These are phyloP conservation scores for Sporothrix curviconia DNA, from an alignment of 2,329 filamentous ascomycete species.

Conservation along the genomic window DNA sequence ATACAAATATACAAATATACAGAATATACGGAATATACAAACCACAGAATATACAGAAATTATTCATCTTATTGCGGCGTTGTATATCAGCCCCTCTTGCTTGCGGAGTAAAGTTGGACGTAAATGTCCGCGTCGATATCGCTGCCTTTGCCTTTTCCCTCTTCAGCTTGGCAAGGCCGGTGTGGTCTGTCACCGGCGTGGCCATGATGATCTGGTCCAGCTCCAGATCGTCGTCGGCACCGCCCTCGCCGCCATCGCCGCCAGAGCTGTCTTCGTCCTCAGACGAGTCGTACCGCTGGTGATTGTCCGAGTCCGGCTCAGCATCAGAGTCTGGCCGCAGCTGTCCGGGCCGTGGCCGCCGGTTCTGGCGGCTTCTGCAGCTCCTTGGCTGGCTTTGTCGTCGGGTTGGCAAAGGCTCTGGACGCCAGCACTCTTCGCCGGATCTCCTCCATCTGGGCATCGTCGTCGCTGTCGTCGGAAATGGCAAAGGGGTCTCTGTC, in stretches of 20 bases:
- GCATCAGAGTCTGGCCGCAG: constrained; percentile 57
- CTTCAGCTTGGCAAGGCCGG: constrained; percentile 56
- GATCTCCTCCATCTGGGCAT: constrained; percentile 77
- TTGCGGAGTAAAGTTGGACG: constrained; percentile 44
- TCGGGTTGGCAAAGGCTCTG: constrained; percentile 70
- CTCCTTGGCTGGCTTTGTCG: constrained; percentile 25
- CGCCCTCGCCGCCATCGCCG: constrained; percentile 31
- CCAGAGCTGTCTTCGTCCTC: not conserved
- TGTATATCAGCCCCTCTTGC: constrained; percentile 36
- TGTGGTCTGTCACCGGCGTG: constrained; percentile 79
- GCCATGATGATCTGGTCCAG: constrained; percentile 94
- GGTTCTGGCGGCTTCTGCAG: constrained; percentile 54
- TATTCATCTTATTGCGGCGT: too few species aligned
- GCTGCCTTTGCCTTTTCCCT: constrained; percentile 46
- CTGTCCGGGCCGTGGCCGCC: constrained; percentile 53
- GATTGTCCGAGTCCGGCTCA: constrained; percentile 65
- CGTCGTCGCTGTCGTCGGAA: constrained; percentile 71
- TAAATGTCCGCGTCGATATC: constrained; percentile 45
- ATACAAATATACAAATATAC: too few species aligned
- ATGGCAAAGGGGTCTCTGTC: constrained; percentile 64
- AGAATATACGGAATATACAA: too few species aligned
- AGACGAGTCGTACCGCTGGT: constrained; percentile 13
- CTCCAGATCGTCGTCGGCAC: constrained; percentile 61
- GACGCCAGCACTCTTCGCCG: constrained; percentile 84
- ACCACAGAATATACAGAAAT: too few species aligned